Evolutionary conservation across 352 stramenopile genomes (phyloP).

Genomic region (Globisporangium okanoganense): DNA sequence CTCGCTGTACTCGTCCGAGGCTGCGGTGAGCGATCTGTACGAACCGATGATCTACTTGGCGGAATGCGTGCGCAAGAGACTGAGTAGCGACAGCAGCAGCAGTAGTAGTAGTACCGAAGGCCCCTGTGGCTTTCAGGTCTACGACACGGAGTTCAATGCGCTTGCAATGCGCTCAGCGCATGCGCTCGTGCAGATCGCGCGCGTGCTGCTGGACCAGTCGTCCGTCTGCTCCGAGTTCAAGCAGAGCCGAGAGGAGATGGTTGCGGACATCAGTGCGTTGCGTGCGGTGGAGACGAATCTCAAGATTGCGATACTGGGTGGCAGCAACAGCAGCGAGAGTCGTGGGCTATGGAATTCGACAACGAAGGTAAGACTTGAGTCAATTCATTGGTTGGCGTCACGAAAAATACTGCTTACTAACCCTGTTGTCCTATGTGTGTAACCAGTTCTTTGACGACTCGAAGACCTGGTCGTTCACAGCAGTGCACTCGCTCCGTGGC

Average conservation of each 20-base stretch:
- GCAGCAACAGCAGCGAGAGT: conserved; percentile 21
- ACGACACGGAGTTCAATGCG: conserved; percentile 82
- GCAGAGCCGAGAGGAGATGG: conserved; percentile 36
- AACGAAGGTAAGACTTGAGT: conserved; percentile 20
- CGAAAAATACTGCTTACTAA: not conserved
- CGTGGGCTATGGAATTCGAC: conserved; percentile 69
- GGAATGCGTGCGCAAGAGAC: conserved; percentile 14
- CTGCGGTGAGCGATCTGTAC: conserved; percentile 57
- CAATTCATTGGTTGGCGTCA: not conserved
- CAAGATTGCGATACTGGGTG: conserved; percentile 39
- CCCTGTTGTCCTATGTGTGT: not conserved
- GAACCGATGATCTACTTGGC: conserved; percentile 82
- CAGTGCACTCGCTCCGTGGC: conserved; percentile 46
- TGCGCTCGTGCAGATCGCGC: conserved; percentile 61
- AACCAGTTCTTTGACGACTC: conserved; percentile 51
- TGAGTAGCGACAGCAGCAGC: not conserved
- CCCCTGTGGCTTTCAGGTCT: conserved; percentile 33
- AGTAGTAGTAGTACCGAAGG: not conserved
- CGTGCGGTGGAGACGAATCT: conserved; percentile 25
- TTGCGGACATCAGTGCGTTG: conserved; percentile 35
- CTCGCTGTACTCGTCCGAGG: conserved; percentile 26
- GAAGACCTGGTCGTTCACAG: conserved; percentile 18
- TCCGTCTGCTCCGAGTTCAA: conserved; percentile 52
- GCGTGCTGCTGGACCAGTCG: conserved; percentile 54
- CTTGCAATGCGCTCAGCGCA: conserved; percentile 62